Evolutionary conservation across 2,329 filamentous ascomycete species (phyloP), one percentile per base, ranked within the genome.

Genomic region (Diaporthe citriasiana): DNA sequence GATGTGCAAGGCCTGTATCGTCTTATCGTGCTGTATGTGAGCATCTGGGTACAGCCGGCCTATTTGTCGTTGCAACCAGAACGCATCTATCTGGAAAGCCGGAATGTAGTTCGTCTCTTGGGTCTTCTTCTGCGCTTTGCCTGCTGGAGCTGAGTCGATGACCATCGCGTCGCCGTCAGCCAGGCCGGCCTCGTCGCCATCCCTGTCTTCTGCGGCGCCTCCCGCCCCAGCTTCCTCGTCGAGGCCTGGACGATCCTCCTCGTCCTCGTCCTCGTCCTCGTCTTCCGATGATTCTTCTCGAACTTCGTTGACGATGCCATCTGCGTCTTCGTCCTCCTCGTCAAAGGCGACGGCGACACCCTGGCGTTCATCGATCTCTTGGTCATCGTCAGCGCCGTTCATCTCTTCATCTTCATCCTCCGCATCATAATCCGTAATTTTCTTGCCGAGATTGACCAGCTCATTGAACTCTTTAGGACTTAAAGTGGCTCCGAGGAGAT

Each of bases 331-430:
- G 55, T 98, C 95, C 30, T 94, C 92, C 66, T 95, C 95, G 77
- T 98, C 96, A 81, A 99, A 99, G 53, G 98, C 95, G 59, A 99
- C 97, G 47, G 97, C 97, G 59, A 99, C 97, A 87, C 97, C 97
- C 83, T 99, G 95, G 66, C 95, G 92, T 79, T 98, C 95, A 80
- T 98, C 97, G 66, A 98, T 90, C 81, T 98, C 95, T 40, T 92
- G 89, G 76, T 91, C 91, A 72, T 89, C 94, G 25, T 87, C 90
- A 30, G 87, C 89, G 79, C 93, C 92, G 40, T 90, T 93, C 87
- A 95, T 94, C 73, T 95, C 92, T 77, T 98, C 96, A 76, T 98
- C 95, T 42, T 98, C 97, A 77, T 98, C 96, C 82, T 98, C 95
- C 51, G 94, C 94, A 83, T 98, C 94, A 83, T 98, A 99, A 82